Conservation (phyloP, 164 flowering plant genomes). For the Euptelea pleiosperma region DNA sequence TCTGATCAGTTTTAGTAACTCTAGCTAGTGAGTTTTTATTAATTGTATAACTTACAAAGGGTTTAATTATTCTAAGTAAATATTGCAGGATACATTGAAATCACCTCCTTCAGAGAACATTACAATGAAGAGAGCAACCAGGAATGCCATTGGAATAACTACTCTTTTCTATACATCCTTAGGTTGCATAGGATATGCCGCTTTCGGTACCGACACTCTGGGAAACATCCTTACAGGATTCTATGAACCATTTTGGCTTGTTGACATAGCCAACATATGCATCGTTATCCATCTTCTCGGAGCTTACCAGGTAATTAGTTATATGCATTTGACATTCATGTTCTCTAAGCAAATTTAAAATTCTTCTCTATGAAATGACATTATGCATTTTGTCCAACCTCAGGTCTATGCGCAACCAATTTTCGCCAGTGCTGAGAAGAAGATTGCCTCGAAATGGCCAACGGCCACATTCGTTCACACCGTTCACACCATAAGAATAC, state of each 20-base stretch:
- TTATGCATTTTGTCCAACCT: no score
- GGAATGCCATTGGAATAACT: constrained; percentile 24
- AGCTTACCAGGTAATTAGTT: constrained; percentile 47
- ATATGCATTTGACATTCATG: no score
- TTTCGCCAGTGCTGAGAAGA: constrained; percentile 15
- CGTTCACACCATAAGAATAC: constrained; percentile 4
- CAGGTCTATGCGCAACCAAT: constrained; percentile 23
- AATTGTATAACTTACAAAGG: no score
- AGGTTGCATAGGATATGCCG: constrained; percentile 31
- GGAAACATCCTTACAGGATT: constrained; percentile 34
- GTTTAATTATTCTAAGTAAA: no score
- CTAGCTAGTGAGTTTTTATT: no score
- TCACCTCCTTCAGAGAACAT: constrained; percentile 39
- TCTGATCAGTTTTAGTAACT: no score
- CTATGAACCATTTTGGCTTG: constrained; percentile 30
- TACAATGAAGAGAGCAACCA: constrained; percentile 34
- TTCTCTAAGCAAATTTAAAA: no score
- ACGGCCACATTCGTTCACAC: constrained; percentile 1
- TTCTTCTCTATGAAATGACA: no score
- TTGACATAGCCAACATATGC: constrained; percentile 33
- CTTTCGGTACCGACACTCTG: constrained; percentile 28
- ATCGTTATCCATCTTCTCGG: constrained; percentile 35
- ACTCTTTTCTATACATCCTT: constrained; percentile 24
- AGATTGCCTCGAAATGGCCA: constrained; percentile 15
- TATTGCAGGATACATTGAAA: no score